A percentile compares a stretch with the other conserved stretches of the same genome.
Conservation (phyloP, 2,329 filamentous ascomycete species). For the Curvularia hawaiiensis region DNA sequence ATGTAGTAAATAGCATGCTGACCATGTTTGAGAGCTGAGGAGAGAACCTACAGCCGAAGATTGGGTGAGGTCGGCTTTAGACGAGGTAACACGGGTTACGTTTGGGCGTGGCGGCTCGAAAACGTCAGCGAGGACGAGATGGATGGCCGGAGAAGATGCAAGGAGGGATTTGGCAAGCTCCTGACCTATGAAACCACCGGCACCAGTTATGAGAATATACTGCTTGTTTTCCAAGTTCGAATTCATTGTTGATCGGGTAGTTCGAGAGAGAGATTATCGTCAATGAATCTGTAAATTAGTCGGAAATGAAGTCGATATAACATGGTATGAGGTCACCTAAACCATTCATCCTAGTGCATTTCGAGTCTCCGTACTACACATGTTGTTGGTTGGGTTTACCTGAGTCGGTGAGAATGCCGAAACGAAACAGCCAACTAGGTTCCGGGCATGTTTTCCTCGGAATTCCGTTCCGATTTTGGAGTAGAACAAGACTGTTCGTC, state of each 20-base stretch:
- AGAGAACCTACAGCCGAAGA: neutral
- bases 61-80: too few relatives aligned
- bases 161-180: neutral
- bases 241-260: too few relatives aligned
- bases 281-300: too few relatives aligned
- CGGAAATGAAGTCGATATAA: too few relatives aligned
- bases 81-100: too few relatives aligned
- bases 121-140: neutral
- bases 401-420: constrained; percentile 1
- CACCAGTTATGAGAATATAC: neutral
- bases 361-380: too few relatives aligned
- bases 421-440: neutral
- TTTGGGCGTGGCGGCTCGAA: neutral
- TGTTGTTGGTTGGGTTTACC: too few relatives aligned
- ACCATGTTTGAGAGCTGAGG: neutral
- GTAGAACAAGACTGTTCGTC: neutral
- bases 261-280: too few relatives aligned
- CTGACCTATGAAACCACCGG: neutral
- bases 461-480: neutral
- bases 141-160: neutral
- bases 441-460: neutral
- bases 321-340: too few relatives aligned
- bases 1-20: neutral
- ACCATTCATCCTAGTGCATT: too few relatives aligned
- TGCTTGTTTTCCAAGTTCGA: neutral